Percentiles rank a stretch among this genome's conserved stretches.
These are phyloP conservation scores for Ceriops tagal DNA, from an alignment of 345 rosid species.

Conservation along the genomic window DNA sequence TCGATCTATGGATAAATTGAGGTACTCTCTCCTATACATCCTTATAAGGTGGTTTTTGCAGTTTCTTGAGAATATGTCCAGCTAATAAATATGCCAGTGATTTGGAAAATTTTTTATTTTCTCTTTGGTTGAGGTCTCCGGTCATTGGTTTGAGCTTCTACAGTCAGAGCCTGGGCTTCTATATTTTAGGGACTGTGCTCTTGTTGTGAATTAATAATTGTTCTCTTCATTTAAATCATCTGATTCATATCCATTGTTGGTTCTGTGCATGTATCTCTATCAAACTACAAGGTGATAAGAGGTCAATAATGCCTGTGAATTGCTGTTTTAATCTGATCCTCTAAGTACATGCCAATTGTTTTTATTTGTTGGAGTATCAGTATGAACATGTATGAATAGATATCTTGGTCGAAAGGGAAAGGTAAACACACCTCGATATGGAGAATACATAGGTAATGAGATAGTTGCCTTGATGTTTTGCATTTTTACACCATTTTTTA, in stretches of 20 bases:
- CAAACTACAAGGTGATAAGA: neutral
- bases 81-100: no score
- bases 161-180: neutral
- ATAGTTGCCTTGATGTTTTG: no score
- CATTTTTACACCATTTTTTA: no score
- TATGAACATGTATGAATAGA: no score
- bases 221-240: neutral
- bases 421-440: no score
- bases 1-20: slow-evolving; percentile 82
- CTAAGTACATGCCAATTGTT: neutral
- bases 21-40: slow-evolving; percentile 40
- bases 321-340: no score
- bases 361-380: neutral
- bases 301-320: neutral
- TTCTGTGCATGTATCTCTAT: neutral
- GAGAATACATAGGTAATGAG: no score
- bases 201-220: neutral
- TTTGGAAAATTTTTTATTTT: neutral
- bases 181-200: neutral
- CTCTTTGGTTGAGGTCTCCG: neutral
- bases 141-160: neutral
- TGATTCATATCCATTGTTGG: no score
- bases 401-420: no score
- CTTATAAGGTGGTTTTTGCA: neutral
- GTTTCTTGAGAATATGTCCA: neutral